Evolutionary conservation across 73 alveolate species (phyloP).

Genomic region (Stentor roeselii): DNA sequence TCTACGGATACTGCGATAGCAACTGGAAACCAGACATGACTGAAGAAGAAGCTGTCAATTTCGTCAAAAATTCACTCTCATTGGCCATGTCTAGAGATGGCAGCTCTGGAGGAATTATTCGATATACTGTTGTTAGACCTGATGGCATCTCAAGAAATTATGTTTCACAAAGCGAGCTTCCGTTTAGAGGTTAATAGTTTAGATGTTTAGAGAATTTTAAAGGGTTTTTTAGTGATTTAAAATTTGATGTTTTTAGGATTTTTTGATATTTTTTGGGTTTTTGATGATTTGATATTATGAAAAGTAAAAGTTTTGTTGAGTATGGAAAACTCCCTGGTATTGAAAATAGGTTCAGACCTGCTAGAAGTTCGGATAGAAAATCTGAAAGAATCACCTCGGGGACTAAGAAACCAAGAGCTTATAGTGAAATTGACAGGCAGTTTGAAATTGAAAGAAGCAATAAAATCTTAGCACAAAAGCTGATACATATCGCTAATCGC

Average conservation of each 20-base stretch:
- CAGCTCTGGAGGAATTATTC: constrained; percentile 7
- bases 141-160: constrained; percentile 1
- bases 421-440: background rate
- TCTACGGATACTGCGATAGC: constrained; percentile 26
- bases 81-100: constrained; percentile 32
- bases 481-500: background rate
- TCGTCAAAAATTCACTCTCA: background rate
- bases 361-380: too few relatives aligned
- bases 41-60: background rate
- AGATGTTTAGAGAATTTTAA: background rate
- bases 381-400: too few relatives aligned
- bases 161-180: constrained; percentile 19
- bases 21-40: constrained; percentile 20
- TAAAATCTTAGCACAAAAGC: background rate
- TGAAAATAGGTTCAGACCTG: too few relatives aligned
- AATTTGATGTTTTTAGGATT: too few relatives aligned
- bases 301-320: too few relatives aligned
- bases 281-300: too few relatives aligned
- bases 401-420: background rate
- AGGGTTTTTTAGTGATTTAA: too few relatives aligned
- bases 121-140: constrained; percentile 9
- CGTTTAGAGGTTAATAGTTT: constrained; percentile 6
- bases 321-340: too few relatives aligned
- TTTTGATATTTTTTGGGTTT: too few relatives aligned
- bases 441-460: background rate